A percentile compares a stretch with the other conserved stretches of the same genome.
These are phyloP conservation scores for Lactarius vividus DNA, from an alignment of 768 basidiomycete species.

Conservation along the genomic window DNA sequence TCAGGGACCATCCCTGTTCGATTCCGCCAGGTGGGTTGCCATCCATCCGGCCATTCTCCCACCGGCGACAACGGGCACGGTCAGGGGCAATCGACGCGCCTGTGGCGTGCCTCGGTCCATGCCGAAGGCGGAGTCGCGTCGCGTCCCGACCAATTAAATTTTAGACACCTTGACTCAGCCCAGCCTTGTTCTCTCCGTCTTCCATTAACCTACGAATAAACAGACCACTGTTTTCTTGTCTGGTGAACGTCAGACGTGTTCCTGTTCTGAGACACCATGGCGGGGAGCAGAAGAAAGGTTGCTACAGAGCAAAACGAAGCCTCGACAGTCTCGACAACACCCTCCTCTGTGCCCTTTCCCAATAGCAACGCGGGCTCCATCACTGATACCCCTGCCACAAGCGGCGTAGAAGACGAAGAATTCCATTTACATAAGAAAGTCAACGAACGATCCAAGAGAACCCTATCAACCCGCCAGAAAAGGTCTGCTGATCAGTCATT, in stretches of 20 bases:
- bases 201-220: conserved; percentile 17
- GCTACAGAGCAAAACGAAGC: conserved; percentile 8
- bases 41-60: background rate
- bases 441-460: conserved; percentile 23
- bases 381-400: conserved; percentile 21
- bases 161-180: background rate
- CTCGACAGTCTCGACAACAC: conserved; percentile 14
- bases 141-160: background rate
- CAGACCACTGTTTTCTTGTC: conserved; percentile 16
- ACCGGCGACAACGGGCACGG: background rate
- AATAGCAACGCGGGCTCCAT: conserved; percentile 24
- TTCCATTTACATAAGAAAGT: conserved; percentile 32
- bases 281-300: conserved; percentile 5
- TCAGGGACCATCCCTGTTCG: background rate
- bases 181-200: background rate
- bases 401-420: conserved; percentile 21
- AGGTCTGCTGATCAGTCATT: conserved; percentile 34
- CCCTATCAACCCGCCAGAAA: conserved; percentile 19
- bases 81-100: conserved; percentile 13
- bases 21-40: no score
- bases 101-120: conserved; percentile 18
- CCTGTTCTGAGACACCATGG: conserved; percentile 1
- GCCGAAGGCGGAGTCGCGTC: conserved; percentile 12
- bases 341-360: conserved; percentile 19
- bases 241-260: background rate